Base-by-base conservation (phyloP, 2,329 filamentous ascomycete species). In the Pseudocercospora fuligena region DNA sequence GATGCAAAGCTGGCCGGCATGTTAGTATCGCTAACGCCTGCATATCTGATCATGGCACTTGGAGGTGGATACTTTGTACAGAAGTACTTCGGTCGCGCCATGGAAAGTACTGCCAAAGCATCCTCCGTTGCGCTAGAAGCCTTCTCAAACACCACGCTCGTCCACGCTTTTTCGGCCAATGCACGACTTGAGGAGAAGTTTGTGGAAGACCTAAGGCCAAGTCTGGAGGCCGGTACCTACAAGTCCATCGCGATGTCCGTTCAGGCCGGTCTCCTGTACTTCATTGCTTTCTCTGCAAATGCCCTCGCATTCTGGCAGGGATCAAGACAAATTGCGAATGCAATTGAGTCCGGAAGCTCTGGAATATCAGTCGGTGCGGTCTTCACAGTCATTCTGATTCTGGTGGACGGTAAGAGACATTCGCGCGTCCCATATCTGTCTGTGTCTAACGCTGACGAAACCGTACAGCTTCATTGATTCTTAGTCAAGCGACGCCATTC, bases 221-320 rank as follows among this genome's bases (percentile, higher is more conserved):
- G 87, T 3, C 81, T 83, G 57, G 80, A 77, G 9, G 81, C 85
- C 25, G 88, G 84, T 1, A 82, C 87, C 66, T 86, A 86, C 68
- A 91, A 90, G 74, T 84, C 86, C 0, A 77, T 84, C 1, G 82
- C 84, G 0, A 82, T 85, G 27, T 89, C 85, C 3, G 76, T 86
- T 0, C 87, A 90, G 73, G 82, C 87, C 7, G 88, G 88, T 9
- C 76, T 86, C 16, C 78, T 91, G 6, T 91, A 90, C 74, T 91
- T 91, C 69, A 86, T 91, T 69, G 87, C 88, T 3, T 91, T 89
- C 69, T 84, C 87, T 1, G 88, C 87, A 6, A 91, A 90, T 74
- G 88, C 87, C 1, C 80, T 91, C 14, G 87, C 89, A 0, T 91
- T 90, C 73, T 91, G 88, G 87, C 85, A 90, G 74, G 89, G 89